Percentiles rank a stretch among this genome's conserved stretches.
phyloP scores from a whole-genome alignment of 192 early-diverging fungal genomes.

The Coemansia sp. region DNA sequence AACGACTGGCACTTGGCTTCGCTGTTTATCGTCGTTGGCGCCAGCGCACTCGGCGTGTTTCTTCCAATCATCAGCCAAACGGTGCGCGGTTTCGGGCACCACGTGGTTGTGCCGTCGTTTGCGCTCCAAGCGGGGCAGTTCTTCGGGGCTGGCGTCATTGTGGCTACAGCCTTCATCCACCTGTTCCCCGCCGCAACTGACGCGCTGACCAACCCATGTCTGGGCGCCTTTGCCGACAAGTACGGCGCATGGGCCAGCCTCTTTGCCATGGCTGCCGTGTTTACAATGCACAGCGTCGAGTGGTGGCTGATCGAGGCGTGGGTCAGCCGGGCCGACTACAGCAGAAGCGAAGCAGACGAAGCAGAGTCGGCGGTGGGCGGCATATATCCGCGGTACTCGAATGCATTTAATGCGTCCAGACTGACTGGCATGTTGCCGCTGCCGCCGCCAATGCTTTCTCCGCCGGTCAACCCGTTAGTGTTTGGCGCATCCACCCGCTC shows the following conservation, averaged over 20 bases:
- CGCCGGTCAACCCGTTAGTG: conserved; percentile 28
- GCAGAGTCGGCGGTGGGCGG: conserved; percentile 2
- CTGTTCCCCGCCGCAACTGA: conserved; percentile 62
- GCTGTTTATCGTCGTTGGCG: conserved; percentile 57
- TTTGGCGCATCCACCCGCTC: conserved; percentile 28
- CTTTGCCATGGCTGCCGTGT: conserved; percentile 60
- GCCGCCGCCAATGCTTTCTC: conserved; percentile 12
- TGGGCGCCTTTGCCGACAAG: conserved; percentile 44
- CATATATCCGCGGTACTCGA: conserved; percentile 25
- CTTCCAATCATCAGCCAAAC: conserved; percentile 53
- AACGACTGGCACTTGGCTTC: conserved; percentile 54
- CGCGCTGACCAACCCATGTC: conserved; percentile 57
- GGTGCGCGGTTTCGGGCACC: conserved; percentile 17
- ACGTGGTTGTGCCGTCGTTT: conserved; percentile 26
- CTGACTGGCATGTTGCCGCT: conserved; percentile 23
- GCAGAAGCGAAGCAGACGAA: background rate
- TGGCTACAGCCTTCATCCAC: conserved; percentile 74
- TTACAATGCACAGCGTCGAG: conserved; percentile 65
- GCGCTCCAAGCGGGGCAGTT: conserved; percentile 55
- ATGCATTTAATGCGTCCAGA: conserved; percentile 4
- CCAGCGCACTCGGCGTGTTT: conserved; percentile 57
- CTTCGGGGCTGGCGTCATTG: conserved; percentile 68
- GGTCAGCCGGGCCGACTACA: conserved; percentile 7
- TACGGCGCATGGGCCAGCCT: conserved; percentile 59
- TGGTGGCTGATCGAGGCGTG: conserved; percentile 51